Evolutionary conservation across 2,329 filamentous ascomycete species (phyloP).

Genomic region (Ophiostoma angusticollis): DNA sequence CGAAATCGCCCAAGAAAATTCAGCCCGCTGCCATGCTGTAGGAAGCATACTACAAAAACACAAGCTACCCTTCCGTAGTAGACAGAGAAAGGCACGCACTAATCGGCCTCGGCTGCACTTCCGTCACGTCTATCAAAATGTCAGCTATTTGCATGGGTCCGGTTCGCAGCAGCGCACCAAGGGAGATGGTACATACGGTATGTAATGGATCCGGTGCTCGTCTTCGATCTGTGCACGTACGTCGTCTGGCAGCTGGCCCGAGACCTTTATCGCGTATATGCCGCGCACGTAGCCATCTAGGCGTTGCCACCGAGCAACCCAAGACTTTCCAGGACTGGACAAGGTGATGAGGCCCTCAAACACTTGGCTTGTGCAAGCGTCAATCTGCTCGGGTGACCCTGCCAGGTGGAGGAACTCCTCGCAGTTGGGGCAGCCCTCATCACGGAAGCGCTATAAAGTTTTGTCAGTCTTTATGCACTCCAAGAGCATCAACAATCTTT

Average conservation of each 20-base stretch:
- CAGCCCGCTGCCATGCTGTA: no score
- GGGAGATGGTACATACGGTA: conserved; percentile 39
- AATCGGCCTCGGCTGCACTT: conserved; percentile 37
- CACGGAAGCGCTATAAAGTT: conserved; percentile 79
- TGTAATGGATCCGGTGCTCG: conserved; percentile 51
- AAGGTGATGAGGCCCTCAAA: conserved; percentile 88
- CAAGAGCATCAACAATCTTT: no score
- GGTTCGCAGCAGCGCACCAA: not conserved
- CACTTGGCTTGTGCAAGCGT: conserved; percentile 89
- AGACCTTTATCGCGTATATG: conserved; percentile 90
- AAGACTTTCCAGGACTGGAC: conserved; percentile 68
- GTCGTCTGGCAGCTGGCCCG: conserved; percentile 61
- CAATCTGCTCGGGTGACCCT: conserved; percentile 66
- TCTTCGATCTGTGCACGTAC: conserved; percentile 48
- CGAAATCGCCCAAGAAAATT: no score
- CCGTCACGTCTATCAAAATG: conserved; percentile 36
- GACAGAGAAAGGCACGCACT: not conserved
- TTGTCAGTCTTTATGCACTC: no score
- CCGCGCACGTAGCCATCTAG: conserved; percentile 79
- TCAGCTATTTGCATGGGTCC: not conserved
- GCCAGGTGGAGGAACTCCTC: conserved; percentile 79
- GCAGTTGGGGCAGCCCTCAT: conserved; percentile 90
- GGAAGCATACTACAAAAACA: no score
- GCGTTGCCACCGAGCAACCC: conserved; percentile 95
- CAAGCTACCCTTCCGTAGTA: no score